These are phyloP conservation scores for Tardiomyces depauwii DNA, from an alignment of 1,139 yeast species.

Conservation along the genomic window DNA sequence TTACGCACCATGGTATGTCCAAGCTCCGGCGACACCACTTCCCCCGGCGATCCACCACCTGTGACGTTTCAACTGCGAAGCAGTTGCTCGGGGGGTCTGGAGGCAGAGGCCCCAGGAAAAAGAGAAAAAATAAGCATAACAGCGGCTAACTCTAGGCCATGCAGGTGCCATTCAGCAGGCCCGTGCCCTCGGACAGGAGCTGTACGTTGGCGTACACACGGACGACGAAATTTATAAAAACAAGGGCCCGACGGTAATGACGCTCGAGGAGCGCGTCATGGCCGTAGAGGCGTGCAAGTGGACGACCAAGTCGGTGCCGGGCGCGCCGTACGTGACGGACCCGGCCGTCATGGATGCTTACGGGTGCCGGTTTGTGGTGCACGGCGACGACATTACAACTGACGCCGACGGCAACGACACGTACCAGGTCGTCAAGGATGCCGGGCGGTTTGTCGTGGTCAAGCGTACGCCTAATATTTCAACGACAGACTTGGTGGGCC, in stretches of 20 bases:
- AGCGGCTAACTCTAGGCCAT: constrained; percentile 51
- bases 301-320: constrained; percentile 60
- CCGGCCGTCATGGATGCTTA: constrained; percentile 65
- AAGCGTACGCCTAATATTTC: constrained; percentile 89
- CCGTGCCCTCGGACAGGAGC: constrained; percentile 59
- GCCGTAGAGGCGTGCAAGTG: constrained; percentile 90
- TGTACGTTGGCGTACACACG: constrained; percentile 81
- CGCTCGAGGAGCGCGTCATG: constrained; percentile 57
- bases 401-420: constrained; percentile 94
- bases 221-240: constrained; percentile 74
- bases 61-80: background rate
- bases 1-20: constrained; percentile 72
- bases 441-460: constrained; percentile 80
- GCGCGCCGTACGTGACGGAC: constrained; percentile 94
- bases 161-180: constrained; percentile 97
- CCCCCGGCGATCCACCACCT: too few species aligned
- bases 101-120: background rate
- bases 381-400: constrained; percentile 95
- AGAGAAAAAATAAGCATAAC: constrained; percentile 17
- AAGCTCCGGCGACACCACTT: too few species aligned
- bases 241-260: constrained; percentile 95
- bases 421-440: constrained; percentile 69
- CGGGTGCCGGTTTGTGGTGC: constrained; percentile 82
- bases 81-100: too few species aligned
- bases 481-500: constrained; percentile 90